These are phyloP conservation scores for Canna indica DNA, from an alignment of 176 grass and related monocot genomes.

Conservation along the genomic window DNA sequence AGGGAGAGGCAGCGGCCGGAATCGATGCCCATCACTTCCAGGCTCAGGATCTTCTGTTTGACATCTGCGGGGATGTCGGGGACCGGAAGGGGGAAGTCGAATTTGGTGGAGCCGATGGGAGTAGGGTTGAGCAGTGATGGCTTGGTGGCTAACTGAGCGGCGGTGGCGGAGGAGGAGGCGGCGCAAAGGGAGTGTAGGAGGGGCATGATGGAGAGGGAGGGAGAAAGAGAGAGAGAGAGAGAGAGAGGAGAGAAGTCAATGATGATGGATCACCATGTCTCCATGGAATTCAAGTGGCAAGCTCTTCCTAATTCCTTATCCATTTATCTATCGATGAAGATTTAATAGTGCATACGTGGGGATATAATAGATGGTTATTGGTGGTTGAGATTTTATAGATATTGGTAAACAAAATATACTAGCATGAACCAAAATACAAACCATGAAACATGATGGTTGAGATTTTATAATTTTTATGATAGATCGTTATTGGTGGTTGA, in stretches of 20 bases:
- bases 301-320: neutral
- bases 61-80: neutral
- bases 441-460: neutral
- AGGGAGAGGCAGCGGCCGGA: slow-evolving; percentile 36
- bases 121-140: neutral
- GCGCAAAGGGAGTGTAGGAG: neutral
- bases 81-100: slow-evolving; percentile 30
- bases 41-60: slow-evolving; percentile 7
- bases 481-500: neutral
- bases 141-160: slow-evolving; percentile 18
- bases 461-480: neutral
- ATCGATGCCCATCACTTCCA: slow-evolving; percentile 29
- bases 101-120: slow-evolving; percentile 27
- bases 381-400: neutral
- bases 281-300: neutral
- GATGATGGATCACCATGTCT: no score
- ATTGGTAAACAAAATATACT: no score
- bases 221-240: no score
- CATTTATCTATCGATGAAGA: neutral
- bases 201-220: slow-evolving; percentile 15
- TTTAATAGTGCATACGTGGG: neutral
- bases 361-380: neutral
- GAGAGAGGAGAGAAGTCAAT: no score
- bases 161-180: slow-evolving; percentile 7
- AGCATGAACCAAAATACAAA: no score